Evolutionary conservation across 2,329 filamentous ascomycete species (phyloP), one percentile per base, ranked within the genome.

Genomic region (Penicillium sp.): DNA sequence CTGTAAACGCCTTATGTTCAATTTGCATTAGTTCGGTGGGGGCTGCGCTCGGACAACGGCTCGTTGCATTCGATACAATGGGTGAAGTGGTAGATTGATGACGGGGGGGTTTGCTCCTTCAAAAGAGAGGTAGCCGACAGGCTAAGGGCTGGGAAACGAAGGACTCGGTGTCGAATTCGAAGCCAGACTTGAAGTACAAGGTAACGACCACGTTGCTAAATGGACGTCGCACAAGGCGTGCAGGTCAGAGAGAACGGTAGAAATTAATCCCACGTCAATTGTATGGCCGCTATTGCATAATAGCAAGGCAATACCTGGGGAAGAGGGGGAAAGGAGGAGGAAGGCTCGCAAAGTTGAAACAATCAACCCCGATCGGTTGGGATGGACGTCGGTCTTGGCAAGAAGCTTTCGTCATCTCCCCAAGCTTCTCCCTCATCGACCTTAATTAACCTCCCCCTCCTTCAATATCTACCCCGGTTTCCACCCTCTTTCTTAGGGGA

Each of bases 391-490:
- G 52, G 63, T 64, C 63, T 66, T 66, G 63, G 63, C 63, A 53
- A 31, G 40, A 43, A 55, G 60, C 62, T 65, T 60, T 62, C 63
- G 63, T 66, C 63, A 66, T 65, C 54, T 61, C 44, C 41, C 56
- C 55, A 59, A 62, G 60, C 58, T 60, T 52, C 57, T 57, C 56
- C 52, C 41, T 58, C 57, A 51, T 59, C 37, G 37, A 53, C 56
- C 57, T 53, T 35, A 22, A 40, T 22, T 29, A 52, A 53, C 51
- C 52, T 50, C 53, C 57, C 49, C 52, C 49, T 42, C 47, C 42
- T 37, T 31, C 44, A 29, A 41, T 50, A 55, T 48, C 26, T 51
- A 47, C 49, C 52, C 44, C 46, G 48, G 43, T 48, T 45, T 47
- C 51, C 55, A 15, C 25, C 50, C 51, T 47, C 11, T 54, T 54